Base-by-base conservation (phyloP, 129 eudicot genomes). In the Smallanthus sonchifolius region DNA sequence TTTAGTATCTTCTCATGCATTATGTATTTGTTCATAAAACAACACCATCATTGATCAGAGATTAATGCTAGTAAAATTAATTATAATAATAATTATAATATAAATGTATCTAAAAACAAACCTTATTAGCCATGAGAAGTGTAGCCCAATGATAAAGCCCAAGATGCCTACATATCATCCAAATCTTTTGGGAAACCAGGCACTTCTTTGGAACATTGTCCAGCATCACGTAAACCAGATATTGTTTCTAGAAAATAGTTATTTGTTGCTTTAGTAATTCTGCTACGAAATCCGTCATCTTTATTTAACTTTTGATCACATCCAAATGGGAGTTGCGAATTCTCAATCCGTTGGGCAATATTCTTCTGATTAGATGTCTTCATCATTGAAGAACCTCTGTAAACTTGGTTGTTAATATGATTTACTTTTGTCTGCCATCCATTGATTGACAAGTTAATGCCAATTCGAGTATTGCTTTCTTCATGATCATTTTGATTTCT, bases 101-200 rank as follows among this genome's bases (percentile, higher is more conserved):
- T 60, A 42, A n/a, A n/a, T 4, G 34, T 38, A 36, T 48, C 2
- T 8, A 14, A 75, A 42, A 57, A 35, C 63, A 34, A 77, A 77
- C 75, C 81, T 77, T 69, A 69, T 77, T 57, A 10, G 5, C 6
- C 28, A 17, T 34, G 43, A 28, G 17, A 17, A 55, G 45, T 77
- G 75, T 5, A 35, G 13, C 49, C 67, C 15, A 39, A n/a, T n/a
- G n/a, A n/a, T n/a, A n/a, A n/a, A n/a, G n/a, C n/a, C n/a, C n/a
- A n/a, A n/a, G n/a, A n/a, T n/a, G n/a, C 2, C 28, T 36, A 19
- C 43, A 59, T 35, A 68, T 57, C 75, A 69, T 59, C 63, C 38
- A 59, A 11, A 69, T 77, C 81, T 43, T 47, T 77, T 4, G 69
- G 69, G 61, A 39, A 77, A 59, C 59, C 69, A 4, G 75, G 81